Evolutionary conservation across 2,329 filamentous ascomycete genomes (phyloP), one percentile per base, ranked within the genome.

Genomic region (Pseudogymnoascus sp.): DNA sequence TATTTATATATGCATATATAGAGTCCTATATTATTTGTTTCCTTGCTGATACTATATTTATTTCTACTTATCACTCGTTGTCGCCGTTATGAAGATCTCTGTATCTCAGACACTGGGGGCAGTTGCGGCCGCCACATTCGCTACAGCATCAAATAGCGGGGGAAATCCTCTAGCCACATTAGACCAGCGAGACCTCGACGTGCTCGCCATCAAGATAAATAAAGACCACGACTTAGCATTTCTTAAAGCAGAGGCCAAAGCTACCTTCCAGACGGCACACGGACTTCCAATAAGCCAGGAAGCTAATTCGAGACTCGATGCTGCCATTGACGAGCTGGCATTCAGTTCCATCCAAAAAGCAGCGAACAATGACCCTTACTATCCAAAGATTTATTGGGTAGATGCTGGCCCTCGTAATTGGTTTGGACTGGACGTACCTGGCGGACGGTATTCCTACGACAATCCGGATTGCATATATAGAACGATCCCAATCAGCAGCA

Each of bases 401-500:
- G 43, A 50, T 50, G 43, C 43, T 6, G 25, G 43, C 22, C 43
- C 43, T 30, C 25, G 25, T 14, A 50, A 18, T 28, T 50, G n/a
- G 43, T 50, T 50, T 30, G 25, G 43, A 16, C 14, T 50, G 16
- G 25, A 50, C 14, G 43, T 50, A 16, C 43, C 25, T 8, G 43
- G 43, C 14, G 43, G 43, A 30, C 43, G 25, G 6, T 50, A 50
- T 50, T 50, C 43, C 4, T 50, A 50, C 22, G 43, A 50, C 6
- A 50, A 50, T 11, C 43, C 25, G 25, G 43, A 50, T 30, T 50
- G 43, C 25, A 50, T 50, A 50, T 50, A 50, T 50, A 50, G 43
- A 50, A 50, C 43, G 25, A 30, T 50, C 16, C 43, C 22, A 50
- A 50, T 50, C 22, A 50, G 43, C 43, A 50, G 25, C 43, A 50